These are phyloP conservation scores for Myxozyma kluyveri DNA, from an alignment of 805 yeast species.

Conservation along the genomic window DNA sequence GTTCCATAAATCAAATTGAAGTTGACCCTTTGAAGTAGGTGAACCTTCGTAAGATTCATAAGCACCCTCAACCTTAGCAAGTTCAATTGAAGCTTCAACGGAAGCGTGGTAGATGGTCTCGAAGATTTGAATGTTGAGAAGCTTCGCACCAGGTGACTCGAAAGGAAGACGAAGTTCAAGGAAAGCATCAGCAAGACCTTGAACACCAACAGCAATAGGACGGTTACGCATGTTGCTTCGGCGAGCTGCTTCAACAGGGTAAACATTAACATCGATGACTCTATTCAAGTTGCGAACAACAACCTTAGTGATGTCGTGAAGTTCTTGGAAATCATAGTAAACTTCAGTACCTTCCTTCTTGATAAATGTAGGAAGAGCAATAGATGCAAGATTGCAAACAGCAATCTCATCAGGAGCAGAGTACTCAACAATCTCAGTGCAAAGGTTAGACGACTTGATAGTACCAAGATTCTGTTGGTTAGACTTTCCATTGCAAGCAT, in stretches of 20 bases:
- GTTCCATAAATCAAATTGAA: conserved; percentile 88
- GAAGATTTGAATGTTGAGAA: conserved; percentile 77
- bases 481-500: conserved; percentile 80
- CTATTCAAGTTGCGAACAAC: conserved; percentile 74
- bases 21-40: conserved; percentile 80
- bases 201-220: conserved; percentile 97
- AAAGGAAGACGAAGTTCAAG: conserved; percentile 78
- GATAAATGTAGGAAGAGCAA: conserved; percentile 81
- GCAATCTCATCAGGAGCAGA: conserved; percentile 91
- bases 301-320: conserved; percentile 76
- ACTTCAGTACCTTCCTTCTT: conserved; percentile 48
- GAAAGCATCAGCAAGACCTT: conserved; percentile 90
- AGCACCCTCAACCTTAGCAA: conserved; percentile 66
- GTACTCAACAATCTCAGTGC: conserved; percentile 92
- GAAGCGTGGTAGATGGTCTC: conserved; percentile 96
- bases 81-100: conserved; percentile 78
- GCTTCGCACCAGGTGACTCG: conserved; percentile 75
- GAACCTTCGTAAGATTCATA: conserved; percentile 78
- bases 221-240: conserved; percentile 76
- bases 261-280: conserved; percentile 79
- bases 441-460: conserved; percentile 88
- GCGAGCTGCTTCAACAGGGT: conserved; percentile 78
- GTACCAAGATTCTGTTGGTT: conserved; percentile 91
- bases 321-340: conserved; percentile 65
- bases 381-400: conserved; percentile 89